These are phyloP conservation scores for Oryza glaberrima DNA, from an alignment of 176 grass and related monocot genomes.

Conservation along the genomic window DNA sequence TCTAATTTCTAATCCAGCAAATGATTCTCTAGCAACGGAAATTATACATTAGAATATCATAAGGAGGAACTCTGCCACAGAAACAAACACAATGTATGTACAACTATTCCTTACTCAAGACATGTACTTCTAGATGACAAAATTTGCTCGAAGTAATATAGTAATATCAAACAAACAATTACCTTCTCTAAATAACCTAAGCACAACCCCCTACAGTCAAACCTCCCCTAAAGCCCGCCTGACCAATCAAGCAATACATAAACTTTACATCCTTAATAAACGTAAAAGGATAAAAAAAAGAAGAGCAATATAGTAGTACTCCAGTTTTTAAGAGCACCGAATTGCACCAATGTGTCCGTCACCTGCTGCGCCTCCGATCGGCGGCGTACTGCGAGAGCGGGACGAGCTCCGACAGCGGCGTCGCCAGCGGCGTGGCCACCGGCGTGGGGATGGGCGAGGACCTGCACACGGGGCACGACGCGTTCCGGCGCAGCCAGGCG, in stretches of 20 bases:
- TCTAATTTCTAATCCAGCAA: background rate
- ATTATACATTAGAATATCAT: background rate
- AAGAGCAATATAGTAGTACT: background rate
- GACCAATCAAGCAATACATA: constrained; percentile 37
- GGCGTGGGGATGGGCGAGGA: constrained; percentile 85
- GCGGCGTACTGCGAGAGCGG: constrained; percentile 84
- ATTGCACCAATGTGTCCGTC: constrained; percentile 31
- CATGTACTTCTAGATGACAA: constrained; percentile 46
- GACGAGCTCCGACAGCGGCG: constrained; percentile 76
- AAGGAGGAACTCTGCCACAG: background rate
- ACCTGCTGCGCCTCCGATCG: constrained; percentile 63
- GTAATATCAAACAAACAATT: constrained; percentile 38
- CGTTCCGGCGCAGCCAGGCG: constrained; percentile 74
- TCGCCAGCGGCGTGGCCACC: constrained; percentile 64
- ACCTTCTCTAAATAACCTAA: constrained; percentile 34
- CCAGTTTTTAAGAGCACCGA: constrained; percentile 27
- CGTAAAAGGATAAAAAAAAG: background rate
- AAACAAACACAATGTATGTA: constrained; percentile 40
- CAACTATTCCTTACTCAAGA: constrained; percentile 32
- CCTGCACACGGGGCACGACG: constrained; percentile 83
- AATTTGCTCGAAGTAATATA: constrained; percentile 25
- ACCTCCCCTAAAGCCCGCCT: background rate
- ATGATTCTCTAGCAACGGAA: background rate
- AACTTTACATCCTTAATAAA: constrained; percentile 20
- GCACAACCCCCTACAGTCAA: constrained; percentile 25